phyloP scores from a whole-genome alignment of 768 basidiomycete genomes.

The Lyophyllum semitale region DNA sequence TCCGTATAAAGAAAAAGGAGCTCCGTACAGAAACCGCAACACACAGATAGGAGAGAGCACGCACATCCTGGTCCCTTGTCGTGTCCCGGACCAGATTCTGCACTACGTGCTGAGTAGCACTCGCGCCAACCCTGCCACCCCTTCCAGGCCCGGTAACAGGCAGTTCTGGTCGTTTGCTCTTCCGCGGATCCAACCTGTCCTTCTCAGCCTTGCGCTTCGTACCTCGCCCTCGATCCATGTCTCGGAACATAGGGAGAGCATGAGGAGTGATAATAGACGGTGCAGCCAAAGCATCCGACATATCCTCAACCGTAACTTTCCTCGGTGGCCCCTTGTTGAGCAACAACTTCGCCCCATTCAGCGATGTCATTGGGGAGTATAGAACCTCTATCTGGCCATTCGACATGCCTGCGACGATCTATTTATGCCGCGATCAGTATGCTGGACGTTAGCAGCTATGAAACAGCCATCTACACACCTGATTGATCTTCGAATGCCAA shows the following conservation, averaged over 20 bases:
- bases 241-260: constrained; percentile 89
- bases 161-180: constrained; percentile 89
- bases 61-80: constrained; percentile 91
- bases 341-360: constrained; percentile 90
- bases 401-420: constrained; percentile 89
- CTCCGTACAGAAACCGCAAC: constrained; percentile 12
- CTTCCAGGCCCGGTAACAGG: constrained; percentile 92
- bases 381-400: constrained; percentile 87
- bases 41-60: constrained; percentile 37
- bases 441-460: constrained; percentile 3
- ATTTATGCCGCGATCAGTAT: constrained; percentile 11
- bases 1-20: constrained; percentile 19
- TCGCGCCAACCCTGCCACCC: constrained; percentile 94
- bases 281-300: constrained; percentile 82
- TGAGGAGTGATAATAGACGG: constrained; percentile 93
- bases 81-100: constrained; percentile 92
- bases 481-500: constrained; percentile 99
- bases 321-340: constrained; percentile 85
- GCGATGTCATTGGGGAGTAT: constrained; percentile 88
- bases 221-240: constrained; percentile 70
- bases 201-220: constrained; percentile 90
- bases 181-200: constrained; percentile 84
- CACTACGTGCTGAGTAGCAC: constrained; percentile 96
- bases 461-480: constrained; percentile 51
- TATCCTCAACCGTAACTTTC: constrained; percentile 82